Evolutionary conservation across 2,329 filamentous ascomycete genomes (phyloP), one percentile per base, ranked within the genome.

Genomic region (Apiospora marii): DNA sequence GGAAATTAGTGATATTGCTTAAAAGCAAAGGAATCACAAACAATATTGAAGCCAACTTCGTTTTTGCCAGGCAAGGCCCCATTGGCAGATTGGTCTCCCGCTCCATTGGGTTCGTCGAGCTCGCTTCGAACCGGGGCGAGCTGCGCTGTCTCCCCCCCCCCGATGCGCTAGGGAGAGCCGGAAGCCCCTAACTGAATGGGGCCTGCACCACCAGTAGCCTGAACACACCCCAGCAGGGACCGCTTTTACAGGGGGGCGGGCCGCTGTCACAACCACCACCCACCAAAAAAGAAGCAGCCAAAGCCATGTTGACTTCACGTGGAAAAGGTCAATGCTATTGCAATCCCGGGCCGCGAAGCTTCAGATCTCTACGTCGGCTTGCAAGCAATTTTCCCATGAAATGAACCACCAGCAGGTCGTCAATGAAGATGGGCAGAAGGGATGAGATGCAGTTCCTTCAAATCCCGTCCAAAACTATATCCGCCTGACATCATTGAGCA

Each of bases 201-300:
- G 58, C 13, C 13, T 64, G 58, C 46, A 49, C 46, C 46, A 49
- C 46, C 46, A 24, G 49, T 13, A 13, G 58, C 22, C 58, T 64
- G 34, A n/a, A 14, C 41, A 41, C 1, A 41, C 22, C 58, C 58
- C 41, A 64, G 58, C 34, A 14, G 58, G 58, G 58, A 41, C 30
- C 58, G 34, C 34, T 41, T 64, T 64, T 64, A 64, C 58, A 64
- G 58, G 58, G 53, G 58, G 27, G 58, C 58, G 34, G 58, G 58
- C 58, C 58, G 58, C 58, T 64, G 58, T 64, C 58, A 64, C 58
- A 34, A 64, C 58, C 53, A 61, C 30, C 51, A 34, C 13, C 19
- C 16, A 34, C 30, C 53, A 61, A 30, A 61, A 61, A 27, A 24
- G 30, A 16, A 61, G 22, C 53, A 30, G 22, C 19, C 30, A 10